Conservation (phyloP, 495 filamentous ascomycete species). For the Aspergillus olivimuriae region DNA sequence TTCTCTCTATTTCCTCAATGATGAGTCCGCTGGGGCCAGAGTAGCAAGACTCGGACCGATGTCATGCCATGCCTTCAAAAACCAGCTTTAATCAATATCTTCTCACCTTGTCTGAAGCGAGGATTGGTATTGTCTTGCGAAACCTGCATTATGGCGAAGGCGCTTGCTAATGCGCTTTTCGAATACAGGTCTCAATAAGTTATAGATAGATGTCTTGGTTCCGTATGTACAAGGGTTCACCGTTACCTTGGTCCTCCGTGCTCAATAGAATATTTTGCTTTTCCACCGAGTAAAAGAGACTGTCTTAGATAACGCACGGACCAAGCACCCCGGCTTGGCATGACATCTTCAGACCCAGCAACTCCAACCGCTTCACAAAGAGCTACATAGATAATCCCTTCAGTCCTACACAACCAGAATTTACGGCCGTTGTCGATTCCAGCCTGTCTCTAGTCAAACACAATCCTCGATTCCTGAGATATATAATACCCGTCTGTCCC, state of each 20-base stretch:
- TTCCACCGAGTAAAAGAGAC: too few relatives aligned
- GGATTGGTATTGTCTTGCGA: too few relatives aligned
- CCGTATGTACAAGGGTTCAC: too few relatives aligned
- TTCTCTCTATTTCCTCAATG: slow-evolving; percentile 25
- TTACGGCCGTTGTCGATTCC: neutral
- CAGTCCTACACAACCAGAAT: neutral
- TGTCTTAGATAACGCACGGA: slow-evolving; percentile 23
- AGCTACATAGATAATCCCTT: neutral
- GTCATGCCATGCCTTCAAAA: slow-evolving; percentile 44
- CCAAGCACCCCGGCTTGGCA: slow-evolving; percentile 34
- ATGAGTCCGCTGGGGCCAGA: slow-evolving; percentile 55
- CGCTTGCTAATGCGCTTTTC: too few relatives aligned
- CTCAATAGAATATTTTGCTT: too few relatives aligned
- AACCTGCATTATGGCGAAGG: too few relatives aligned
- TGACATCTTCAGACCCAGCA: slow-evolving; percentile 20
- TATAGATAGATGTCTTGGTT: too few relatives aligned
- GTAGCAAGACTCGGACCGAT: slow-evolving; percentile 40
- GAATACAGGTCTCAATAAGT: too few relatives aligned
- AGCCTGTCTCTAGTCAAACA: too few relatives aligned
- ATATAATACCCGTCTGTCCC: too few relatives aligned
- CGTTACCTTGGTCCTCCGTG: too few relatives aligned
- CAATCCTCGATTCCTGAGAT: too few relatives aligned
- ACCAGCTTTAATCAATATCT: slow-evolving; percentile 45
- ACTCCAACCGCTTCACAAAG: neutral
- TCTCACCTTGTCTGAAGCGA: slow-evolving; percentile 43